Base-by-base conservation (phyloP, 805 yeast species). In the Lachancea quebecensis region DNA sequence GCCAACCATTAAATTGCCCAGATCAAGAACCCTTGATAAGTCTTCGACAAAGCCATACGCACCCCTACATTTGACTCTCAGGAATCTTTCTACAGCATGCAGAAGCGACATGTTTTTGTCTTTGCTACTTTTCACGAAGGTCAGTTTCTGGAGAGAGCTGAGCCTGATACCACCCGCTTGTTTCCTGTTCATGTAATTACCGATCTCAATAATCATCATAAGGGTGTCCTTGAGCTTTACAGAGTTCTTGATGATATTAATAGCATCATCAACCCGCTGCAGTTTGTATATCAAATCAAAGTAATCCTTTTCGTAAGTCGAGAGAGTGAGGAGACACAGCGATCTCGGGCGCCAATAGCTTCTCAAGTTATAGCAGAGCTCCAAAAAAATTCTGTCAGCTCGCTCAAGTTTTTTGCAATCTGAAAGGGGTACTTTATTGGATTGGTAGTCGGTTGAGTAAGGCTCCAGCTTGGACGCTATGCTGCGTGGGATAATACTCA, bases 111-210 rank as follows among this genome's bases (percentile, higher is more conserved):
- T 74, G 51, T 81, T 77, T 56, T 81, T 83, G 50, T 78, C 79
- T 39, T 73, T 78, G 58, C 81, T 84, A 4, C 64, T 66, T 47
- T 85, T 85, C 69, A 85, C 77, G 60, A 83, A 84, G 31, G 79
- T 77, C 50, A 85, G 69, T 58, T 88, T 72, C 53, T 77, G 85
- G 47, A 85, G 69, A 0, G 91, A 81, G 37, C 81, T 74, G 47
- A 85, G 67, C 54, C 76, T 81, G 63, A 85, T 83, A 16, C 95
- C 95, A 30, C 71, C 70, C 0, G 86, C 89, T 50, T 75, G 74
- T 55, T 81, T 84, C 55, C 82, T 88, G 59, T 85, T 85, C 93
- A 85, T 85, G 54, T 77, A 83, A 55, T 85, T 85, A 50, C 93
- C 95, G 46, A 85, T 77, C 11, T 81, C 79, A 52, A 82, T 75